phyloP scores from a whole-genome alignment of 495 filamentous ascomycete genomes.

The Aspergillus taichungensis region DNA sequence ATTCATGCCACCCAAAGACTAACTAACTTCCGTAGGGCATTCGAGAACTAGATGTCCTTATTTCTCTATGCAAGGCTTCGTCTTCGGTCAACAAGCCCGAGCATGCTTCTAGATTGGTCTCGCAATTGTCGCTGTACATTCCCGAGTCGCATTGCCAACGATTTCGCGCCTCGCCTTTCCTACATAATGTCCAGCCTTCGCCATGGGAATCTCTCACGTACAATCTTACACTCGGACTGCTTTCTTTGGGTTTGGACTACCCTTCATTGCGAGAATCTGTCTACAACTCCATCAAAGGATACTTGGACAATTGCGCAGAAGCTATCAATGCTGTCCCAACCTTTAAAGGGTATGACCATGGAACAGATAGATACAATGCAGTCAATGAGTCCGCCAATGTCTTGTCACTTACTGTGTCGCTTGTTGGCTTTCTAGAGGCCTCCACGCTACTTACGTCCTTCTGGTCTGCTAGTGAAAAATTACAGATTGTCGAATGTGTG shows the following conservation, averaged over 20 bases:
- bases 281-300: conserved; percentile 51
- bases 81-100: conserved; percentile 55
- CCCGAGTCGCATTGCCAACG: conserved; percentile 70
- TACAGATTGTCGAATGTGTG: conserved; percentile 59
- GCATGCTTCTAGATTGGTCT: conserved; percentile 62
- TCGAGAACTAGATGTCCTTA: conserved; percentile 79
- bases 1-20: neutral
- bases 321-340: conserved; percentile 35
- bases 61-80: conserved; percentile 83
- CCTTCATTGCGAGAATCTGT: conserved; percentile 53
- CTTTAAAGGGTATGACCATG: conserved; percentile 29
- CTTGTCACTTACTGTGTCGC: conserved; percentile 65
- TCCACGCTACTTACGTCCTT: conserved; percentile 66
- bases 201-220: conserved; percentile 83
- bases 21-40: conserved; percentile 42
- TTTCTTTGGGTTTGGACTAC: conserved; percentile 66
- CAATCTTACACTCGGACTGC: conserved; percentile 66
- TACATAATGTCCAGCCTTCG: conserved; percentile 73
- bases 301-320: conserved; percentile 56
- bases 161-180: conserved; percentile 71
- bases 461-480: conserved; percentile 63
- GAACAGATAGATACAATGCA: conserved; percentile 40
- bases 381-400: conserved; percentile 57
- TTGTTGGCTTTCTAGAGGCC: conserved; percentile 82
- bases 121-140: conserved; percentile 71